phyloP scores from a whole-genome alignment of 169 alveolate genomes.

The Babesia ovis region DNA sequence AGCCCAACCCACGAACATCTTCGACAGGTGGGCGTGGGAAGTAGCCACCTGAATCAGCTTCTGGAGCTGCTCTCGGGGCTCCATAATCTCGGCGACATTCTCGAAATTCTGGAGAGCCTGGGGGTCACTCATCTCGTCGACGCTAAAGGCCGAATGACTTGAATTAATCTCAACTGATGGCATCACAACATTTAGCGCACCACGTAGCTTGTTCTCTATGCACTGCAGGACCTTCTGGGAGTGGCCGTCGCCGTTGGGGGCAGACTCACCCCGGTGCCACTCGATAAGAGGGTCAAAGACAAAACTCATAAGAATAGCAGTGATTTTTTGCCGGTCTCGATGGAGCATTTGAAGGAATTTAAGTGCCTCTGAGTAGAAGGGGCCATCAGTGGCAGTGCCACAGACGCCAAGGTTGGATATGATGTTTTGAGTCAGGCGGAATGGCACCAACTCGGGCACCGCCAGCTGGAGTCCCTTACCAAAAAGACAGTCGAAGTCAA shows the following conservation, averaged over 20 bases:
- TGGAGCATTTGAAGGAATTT: slow-evolving; percentile 52
- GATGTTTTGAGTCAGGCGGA: slow-evolving; percentile 94
- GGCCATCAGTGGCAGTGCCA: slow-evolving; percentile 50
- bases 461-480: slow-evolving; percentile 94
- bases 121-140: slow-evolving; percentile 76
- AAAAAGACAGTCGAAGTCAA: slow-evolving; percentile 97
- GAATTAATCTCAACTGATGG: slow-evolving; percentile 79
- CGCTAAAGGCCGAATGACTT: slow-evolving; percentile 71
- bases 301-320: slow-evolving; percentile 75
- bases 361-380: slow-evolving; percentile 65
- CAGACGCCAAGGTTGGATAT: slow-evolving; percentile 91
- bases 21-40: slow-evolving; percentile 88
- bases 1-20: slow-evolving; percentile 95
- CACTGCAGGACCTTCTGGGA: slow-evolving; percentile 42
- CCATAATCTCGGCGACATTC: slow-evolving; percentile 40
- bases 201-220: slow-evolving; percentile 37
- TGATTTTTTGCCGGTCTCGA: slow-evolving; percentile 48
- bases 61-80: slow-evolving; percentile 52
- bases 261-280: slow-evolving; percentile 73
- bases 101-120: slow-evolving; percentile 56
- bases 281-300: slow-evolving; percentile 94
- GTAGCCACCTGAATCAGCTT: slow-evolving; percentile 89
- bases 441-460: slow-evolving; percentile 97
- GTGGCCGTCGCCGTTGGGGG: slow-evolving; percentile 9
- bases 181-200: slow-evolving; percentile 43